These are phyloP conservation scores for Ustilago esculenta DNA, from an alignment of 1,284 basidiomycete genomes.

Conservation along the genomic window DNA sequence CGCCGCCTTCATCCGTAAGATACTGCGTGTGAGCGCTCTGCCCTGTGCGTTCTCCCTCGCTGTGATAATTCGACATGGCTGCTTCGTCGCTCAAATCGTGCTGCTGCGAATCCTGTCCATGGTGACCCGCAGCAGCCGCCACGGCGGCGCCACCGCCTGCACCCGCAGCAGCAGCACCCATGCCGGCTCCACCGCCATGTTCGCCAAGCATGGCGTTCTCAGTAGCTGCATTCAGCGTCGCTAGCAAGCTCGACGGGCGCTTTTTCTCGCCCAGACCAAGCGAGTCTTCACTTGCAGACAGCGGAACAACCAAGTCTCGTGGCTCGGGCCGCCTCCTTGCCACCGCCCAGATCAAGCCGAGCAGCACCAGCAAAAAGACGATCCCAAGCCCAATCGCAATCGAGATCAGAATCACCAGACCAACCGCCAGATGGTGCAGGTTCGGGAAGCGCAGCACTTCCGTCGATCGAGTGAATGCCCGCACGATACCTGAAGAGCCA, in stretches of 20 bases:
- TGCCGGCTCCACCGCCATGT: slow-evolving; percentile 72
- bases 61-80: slow-evolving; percentile 68
- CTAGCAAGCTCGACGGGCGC: slow-evolving; percentile 56
- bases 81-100: slow-evolving; percentile 49
- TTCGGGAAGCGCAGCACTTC: slow-evolving; percentile 62
- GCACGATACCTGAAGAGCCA: slow-evolving; percentile 78
- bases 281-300: slow-evolving; percentile 52
- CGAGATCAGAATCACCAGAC: slow-evolving; percentile 93
- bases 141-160: slow-evolving; percentile 42
- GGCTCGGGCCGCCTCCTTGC: slow-evolving; percentile 73
- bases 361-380: slow-evolving; percentile 86
- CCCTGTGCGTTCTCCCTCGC: slow-evolving; percentile 46
- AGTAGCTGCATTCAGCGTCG: slow-evolving; percentile 70
- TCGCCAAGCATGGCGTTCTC: slow-evolving; percentile 89
- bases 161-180: slow-evolving; percentile 18
- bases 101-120: slow-evolving; percentile 69
- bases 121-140: slow-evolving; percentile 45
- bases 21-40: slow-evolving; percentile 42
- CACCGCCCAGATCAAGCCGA: slow-evolving; percentile 88
- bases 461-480: slow-evolving; percentile 77
- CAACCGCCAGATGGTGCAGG: slow-evolving; percentile 74
- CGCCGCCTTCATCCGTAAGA: slow-evolving; percentile 65
- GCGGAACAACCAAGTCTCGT: slow-evolving; percentile 39
- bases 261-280: slow-evolving; percentile 54
- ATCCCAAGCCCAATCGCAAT: slow-evolving; percentile 95